Percentiles rank a stretch among this genome's conserved stretches.
Conservation (phyloP, 2,329 filamentous ascomycete species). For the Sporothrix brunneoviolacea region DNA sequence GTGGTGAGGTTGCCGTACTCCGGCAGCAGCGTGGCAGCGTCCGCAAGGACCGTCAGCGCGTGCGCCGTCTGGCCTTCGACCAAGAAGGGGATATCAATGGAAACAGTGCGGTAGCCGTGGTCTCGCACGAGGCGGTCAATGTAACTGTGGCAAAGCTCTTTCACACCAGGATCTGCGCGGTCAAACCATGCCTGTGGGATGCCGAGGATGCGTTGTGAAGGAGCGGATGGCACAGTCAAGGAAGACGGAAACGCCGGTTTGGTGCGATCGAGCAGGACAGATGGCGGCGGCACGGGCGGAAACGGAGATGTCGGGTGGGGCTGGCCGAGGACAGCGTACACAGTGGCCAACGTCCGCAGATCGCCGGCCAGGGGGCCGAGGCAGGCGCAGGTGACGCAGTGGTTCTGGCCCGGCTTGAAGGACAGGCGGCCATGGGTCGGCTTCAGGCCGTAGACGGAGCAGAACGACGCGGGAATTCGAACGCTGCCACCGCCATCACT, state of each 20-base stretch:
- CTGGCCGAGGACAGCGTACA: conserved; percentile 57
- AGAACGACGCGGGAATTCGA: conserved; percentile 65
- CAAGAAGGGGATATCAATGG: conserved; percentile 52
- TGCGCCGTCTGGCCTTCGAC: conserved; percentile 64
- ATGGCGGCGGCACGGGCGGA: conserved; percentile 29
- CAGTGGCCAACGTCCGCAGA: conserved; percentile 58
- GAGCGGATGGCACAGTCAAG: background rate
- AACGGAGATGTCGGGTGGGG: conserved; percentile 57
- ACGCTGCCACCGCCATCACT: conserved; percentile 70
- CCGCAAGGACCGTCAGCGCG: conserved; percentile 65
- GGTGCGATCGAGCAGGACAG: conserved; percentile 19
- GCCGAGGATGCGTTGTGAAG: conserved; percentile 47
- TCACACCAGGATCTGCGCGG: conserved; percentile 34
- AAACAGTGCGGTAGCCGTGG: conserved; percentile 46
- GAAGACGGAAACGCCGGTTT: conserved; percentile 6
- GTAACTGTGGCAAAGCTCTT: conserved; percentile 34
- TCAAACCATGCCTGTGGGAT: conserved; percentile 60
- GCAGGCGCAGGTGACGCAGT: conserved; percentile 56
- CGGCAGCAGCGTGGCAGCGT: conserved; percentile 43
- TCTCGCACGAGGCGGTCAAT: conserved; percentile 47
- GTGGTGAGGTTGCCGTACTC: conserved; percentile 43
- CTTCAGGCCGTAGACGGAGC: conserved; percentile 69
- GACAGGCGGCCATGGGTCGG: conserved; percentile 62
- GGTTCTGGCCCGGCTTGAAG: conserved; percentile 49
- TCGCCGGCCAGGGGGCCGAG: conserved; percentile 61